Conservation (phyloP, 1,284 basidiomycete genomes). For the Inonotus obliquus region DNA sequence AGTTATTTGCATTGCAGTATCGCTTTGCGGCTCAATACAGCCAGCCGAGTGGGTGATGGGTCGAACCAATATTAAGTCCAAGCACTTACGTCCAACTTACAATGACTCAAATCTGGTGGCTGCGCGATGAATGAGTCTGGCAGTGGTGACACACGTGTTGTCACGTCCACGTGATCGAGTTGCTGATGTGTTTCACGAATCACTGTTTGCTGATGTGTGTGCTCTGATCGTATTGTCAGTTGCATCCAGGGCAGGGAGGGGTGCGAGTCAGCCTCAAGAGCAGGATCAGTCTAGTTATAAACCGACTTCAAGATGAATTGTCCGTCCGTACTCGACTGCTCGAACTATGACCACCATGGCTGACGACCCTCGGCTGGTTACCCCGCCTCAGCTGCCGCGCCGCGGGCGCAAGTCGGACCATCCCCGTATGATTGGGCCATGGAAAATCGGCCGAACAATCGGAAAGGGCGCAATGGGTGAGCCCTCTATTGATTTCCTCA, state of each 20-base stretch:
- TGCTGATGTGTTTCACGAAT: too few relatives aligned
- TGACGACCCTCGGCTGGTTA: slow-evolving; percentile 13
- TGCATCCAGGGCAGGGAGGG: not conserved
- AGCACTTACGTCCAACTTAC: too few relatives aligned
- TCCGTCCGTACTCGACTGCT: not conserved
- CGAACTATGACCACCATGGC: slow-evolving; percentile 6
- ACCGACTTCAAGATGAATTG: not conserved
- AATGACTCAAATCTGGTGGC: too few relatives aligned
- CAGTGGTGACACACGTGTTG: too few relatives aligned
- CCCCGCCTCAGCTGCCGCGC: slow-evolving; percentile 29
- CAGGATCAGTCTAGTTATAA: not conserved
- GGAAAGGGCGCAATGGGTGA: slow-evolving; percentile 88
- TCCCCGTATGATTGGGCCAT: slow-evolving; percentile 83
- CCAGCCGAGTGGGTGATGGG: too few relatives aligned
- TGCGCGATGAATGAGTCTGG: too few relatives aligned
- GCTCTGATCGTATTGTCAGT: too few relatives aligned
- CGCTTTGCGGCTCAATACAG: not conserved
- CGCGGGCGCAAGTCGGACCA: slow-evolving; percentile 41
- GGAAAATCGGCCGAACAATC: slow-evolving; percentile 92
- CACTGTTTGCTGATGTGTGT: too few relatives aligned
- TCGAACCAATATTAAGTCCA: too few relatives aligned
- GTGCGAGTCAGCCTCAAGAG: slow-evolving; percentile 2
- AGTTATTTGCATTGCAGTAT: slow-evolving; percentile 8
- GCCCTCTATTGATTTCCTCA: slow-evolving; percentile 7
- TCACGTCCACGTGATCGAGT: not conserved